phyloP scores from a whole-genome alignment of 2,329 filamentous ascomycete species.

The Phialemoniopsis sp. region DNA sequence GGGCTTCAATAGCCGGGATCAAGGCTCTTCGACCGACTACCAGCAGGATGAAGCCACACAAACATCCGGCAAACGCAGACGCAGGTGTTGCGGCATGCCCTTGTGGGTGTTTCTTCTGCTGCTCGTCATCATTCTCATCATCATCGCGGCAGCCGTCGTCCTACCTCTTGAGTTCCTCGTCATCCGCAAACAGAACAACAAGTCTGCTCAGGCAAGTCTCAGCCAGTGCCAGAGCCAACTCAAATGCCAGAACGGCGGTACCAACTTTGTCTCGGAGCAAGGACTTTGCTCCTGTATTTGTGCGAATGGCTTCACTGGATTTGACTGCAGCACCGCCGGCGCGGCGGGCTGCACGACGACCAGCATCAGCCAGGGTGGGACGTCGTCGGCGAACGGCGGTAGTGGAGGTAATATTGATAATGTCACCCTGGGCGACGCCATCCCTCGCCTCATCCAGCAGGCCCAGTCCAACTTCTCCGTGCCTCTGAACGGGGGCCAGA shows the following conservation, averaged over 20 bases:
- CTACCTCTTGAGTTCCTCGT: slow-evolving; percentile 68
- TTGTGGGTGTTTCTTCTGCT: slow-evolving; percentile 71
- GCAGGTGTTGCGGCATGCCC: slow-evolving; percentile 80
- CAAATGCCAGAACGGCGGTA: slow-evolving; percentile 76
- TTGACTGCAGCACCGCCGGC: slow-evolving; percentile 43
- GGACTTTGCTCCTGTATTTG: slow-evolving; percentile 82
- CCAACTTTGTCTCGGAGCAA: slow-evolving; percentile 60
- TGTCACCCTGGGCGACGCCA: slow-evolving; percentile 75
- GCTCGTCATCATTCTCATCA: slow-evolving; percentile 60
- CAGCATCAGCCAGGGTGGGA: slow-evolving; percentile 22
- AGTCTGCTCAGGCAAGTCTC: slow-evolving; percentile 28
- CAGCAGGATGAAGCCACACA: slow-evolving; percentile 4
- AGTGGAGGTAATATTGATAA: slow-evolving; percentile 43
- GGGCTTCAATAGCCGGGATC: slow-evolving; percentile 14
- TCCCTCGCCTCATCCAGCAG: slow-evolving; percentile 68
- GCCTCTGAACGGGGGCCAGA: slow-evolving; percentile 62
- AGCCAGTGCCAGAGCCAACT: slow-evolving; percentile 56
- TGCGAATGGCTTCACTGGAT: slow-evolving; percentile 75
- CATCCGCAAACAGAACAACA: slow-evolving; percentile 48
- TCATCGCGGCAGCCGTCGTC: slow-evolving; percentile 77
- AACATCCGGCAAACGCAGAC: slow-evolving; percentile 30
- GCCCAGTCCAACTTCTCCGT: slow-evolving; percentile 70
- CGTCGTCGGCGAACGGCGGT: neutral
- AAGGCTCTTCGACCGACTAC: slow-evolving; percentile 8
- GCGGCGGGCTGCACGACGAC: slow-evolving; percentile 50